Base-by-base conservation (phyloP, 768 basidiomycete species). In the Kwoniella sp. region DNA sequence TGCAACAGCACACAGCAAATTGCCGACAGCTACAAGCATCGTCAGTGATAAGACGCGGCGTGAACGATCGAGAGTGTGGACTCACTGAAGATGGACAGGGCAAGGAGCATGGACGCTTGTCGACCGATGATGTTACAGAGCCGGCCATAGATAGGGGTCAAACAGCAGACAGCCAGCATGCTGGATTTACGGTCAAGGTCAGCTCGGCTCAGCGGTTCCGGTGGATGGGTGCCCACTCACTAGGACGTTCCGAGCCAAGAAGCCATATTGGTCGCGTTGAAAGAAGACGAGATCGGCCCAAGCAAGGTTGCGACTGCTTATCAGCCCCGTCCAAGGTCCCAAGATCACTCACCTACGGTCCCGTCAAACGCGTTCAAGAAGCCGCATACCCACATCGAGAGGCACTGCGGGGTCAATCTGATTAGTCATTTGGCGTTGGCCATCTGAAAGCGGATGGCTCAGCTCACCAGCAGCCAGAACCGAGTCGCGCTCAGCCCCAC, bases 201-300 rank as follows among this genome's bases (percentile, higher is more conserved):
- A 13, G 11, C 28, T 23, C 4, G 34, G 9, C 15, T 13, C 50
- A 17, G 53, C 12, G 25, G 52, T 3, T 12, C n/a, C n/a, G n/a
- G n/a, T n/a, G n/a, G 55, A 37, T 37, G 7, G 17, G 26, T 9
- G 31, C 20, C 2, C 0, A 65, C 63, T 52, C 51, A 65, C 63
- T 80, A 80, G 9, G 74, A 61, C 0, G 79, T 78, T 12, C 79
- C 79, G 0, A 80, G 65, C 76, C 76, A 80, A 22, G 73, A 72
- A 5, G 74, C 72, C 66, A 70, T 64, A 51, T 77, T 74, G 50
- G 76, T 74, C 2, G 75, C 70, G 20, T 70, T 55, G 63, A 76
- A 76, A 0, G 66, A 56, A 2, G 72, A 73, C 4, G 68, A 69
- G 47, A 76, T 74, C 20, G 67, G 62, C 4, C 67, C 61, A 17